These are phyloP conservation scores for Ilyonectria destructans DNA, from an alignment of 2,329 filamentous ascomycete species.

Conservation along the genomic window DNA sequence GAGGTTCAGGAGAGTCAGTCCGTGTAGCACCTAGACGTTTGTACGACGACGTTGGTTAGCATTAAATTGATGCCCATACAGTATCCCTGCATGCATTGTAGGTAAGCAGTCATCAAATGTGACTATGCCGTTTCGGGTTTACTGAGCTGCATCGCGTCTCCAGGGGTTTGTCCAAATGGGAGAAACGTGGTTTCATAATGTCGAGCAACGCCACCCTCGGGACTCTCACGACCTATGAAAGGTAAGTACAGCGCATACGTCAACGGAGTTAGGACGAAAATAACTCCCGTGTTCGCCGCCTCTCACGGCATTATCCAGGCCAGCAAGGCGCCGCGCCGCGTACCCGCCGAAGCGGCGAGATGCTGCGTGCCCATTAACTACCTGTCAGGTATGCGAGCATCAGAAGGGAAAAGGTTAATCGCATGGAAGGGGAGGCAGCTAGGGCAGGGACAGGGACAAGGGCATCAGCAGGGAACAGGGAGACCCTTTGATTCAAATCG, in stretches of 20 bases:
- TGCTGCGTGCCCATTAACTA: background rate
- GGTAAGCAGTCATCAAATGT: constrained; percentile 8
- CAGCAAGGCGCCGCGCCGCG: background rate
- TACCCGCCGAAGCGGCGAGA: background rate
- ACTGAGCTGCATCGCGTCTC: constrained; percentile 37
- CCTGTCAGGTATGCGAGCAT: background rate
- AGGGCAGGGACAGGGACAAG: constrained; percentile 20
- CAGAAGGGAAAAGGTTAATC: constrained; percentile 10
- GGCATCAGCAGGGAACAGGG: constrained; percentile 13
- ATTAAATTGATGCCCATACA: constrained; percentile 20
- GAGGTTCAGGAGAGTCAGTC: constrained; percentile 8
- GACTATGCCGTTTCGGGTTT: constrained; percentile 34
- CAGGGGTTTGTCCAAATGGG: constrained; percentile 28
- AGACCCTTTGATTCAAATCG: constrained; percentile 21
- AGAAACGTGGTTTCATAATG: constrained; percentile 47
- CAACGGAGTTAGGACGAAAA: constrained; percentile 27
- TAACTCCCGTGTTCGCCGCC: constrained; percentile 11
- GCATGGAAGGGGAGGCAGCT: constrained; percentile 3
- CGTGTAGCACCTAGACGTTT: constrained; percentile 7
- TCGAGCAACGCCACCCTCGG: constrained; percentile 32
- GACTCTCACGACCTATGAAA: background rate
- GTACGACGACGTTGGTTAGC: constrained; percentile 23
- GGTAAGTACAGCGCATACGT: background rate
- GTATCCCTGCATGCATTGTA: constrained; percentile 16
- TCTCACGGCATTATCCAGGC: constrained; percentile 2